These are phyloP conservation scores for Podaxis pistillaris DNA, from an alignment of 768 basidiomycete species.

Conservation along the genomic window DNA sequence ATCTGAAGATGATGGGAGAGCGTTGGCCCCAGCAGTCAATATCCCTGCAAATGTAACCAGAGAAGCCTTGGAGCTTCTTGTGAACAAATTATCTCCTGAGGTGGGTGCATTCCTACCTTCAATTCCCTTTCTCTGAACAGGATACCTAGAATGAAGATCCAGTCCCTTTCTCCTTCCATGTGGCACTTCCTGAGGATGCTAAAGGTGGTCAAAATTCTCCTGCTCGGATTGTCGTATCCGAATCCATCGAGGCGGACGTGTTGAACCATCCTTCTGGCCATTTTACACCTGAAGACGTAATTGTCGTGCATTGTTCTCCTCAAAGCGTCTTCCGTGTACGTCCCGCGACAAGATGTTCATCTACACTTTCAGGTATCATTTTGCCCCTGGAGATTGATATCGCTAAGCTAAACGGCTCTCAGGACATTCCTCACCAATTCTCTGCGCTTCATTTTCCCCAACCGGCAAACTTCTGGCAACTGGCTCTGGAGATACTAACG, in stretches of 20 bases:
- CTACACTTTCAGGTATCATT: conserved; percentile 76
- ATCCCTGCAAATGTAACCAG: conserved; percentile 84
- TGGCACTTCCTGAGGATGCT: conserved; percentile 62
- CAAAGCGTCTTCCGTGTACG: conserved; percentile 95
- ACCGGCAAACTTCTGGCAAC: conserved; percentile 91
- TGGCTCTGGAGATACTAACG: conserved; percentile 92
- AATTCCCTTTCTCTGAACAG: conserved; percentile 16
- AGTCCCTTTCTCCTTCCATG: conserved; percentile 89
- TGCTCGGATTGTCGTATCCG: conserved; percentile 79
- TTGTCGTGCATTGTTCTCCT: conserved; percentile 87
- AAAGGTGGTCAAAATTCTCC: conserved; percentile 51
- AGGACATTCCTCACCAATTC: conserved; percentile 92
- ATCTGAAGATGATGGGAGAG: conserved; percentile 78
- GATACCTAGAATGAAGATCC: conserved; percentile 74
- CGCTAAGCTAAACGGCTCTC: conserved; percentile 11
- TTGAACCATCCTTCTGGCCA: conserved; percentile 67
- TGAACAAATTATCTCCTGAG: conserved; percentile 81
- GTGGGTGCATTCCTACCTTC: conserved; percentile 38
- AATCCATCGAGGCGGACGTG: conserved; percentile 81
- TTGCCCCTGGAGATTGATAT: background rate
- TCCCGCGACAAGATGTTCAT: conserved; percentile 91
- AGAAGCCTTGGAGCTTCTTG: conserved; percentile 82
- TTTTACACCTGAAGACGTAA: conserved; percentile 83
- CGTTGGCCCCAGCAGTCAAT: conserved; percentile 85
- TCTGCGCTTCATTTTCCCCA: conserved; percentile 95